Percentiles rank a stretch among this genome's conserved stretches.
Conservation (phyloP, 805 yeast genomes). For the Dipodascopsis uninucleata region DNA sequence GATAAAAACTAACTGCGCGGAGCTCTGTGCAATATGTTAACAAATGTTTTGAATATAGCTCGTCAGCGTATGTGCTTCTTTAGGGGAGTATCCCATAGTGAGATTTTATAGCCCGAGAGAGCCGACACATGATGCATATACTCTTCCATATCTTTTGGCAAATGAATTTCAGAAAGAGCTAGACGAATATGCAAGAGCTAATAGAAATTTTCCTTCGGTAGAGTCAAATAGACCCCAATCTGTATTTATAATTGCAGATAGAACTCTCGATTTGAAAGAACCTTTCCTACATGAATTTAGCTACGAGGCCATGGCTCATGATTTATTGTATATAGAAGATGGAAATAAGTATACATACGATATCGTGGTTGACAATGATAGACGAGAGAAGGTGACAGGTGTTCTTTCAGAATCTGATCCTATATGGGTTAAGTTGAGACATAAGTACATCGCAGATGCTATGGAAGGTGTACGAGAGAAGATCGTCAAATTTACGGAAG, state of each 20-base stretch:
- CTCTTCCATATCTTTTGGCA: conserved; percentile 69
- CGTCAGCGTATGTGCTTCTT: conserved; percentile 65
- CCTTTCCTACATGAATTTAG: conserved; percentile 86
- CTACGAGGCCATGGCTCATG: conserved; percentile 90
- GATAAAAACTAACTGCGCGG: background rate
- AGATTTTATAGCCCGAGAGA: conserved; percentile 63
- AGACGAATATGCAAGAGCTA: conserved; percentile 68
- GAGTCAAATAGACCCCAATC: conserved; percentile 59
- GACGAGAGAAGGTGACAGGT: conserved; percentile 44
- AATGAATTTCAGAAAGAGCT: conserved; percentile 62
- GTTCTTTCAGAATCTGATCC: conserved; percentile 59
- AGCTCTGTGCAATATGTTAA: background rate
- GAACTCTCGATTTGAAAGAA: conserved; percentile 77
- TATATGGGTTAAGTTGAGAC: conserved; percentile 69
- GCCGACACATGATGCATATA: conserved; percentile 50
- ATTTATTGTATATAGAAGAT: conserved; percentile 49
- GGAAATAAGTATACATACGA: conserved; percentile 50
- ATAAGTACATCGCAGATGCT: conserved; percentile 71
- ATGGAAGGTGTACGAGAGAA: conserved; percentile 57
- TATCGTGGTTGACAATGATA: conserved; percentile 34
- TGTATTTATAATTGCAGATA: conserved; percentile 70
- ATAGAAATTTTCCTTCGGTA: conserved; percentile 60
- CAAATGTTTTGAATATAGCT: conserved; percentile 39
- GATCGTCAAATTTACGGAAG: conserved; percentile 61
- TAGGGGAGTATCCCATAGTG: conserved; percentile 86